These are phyloP conservation scores for Citrus australasica DNA, from an alignment of 345 rosid species.

Conservation along the genomic window DNA sequence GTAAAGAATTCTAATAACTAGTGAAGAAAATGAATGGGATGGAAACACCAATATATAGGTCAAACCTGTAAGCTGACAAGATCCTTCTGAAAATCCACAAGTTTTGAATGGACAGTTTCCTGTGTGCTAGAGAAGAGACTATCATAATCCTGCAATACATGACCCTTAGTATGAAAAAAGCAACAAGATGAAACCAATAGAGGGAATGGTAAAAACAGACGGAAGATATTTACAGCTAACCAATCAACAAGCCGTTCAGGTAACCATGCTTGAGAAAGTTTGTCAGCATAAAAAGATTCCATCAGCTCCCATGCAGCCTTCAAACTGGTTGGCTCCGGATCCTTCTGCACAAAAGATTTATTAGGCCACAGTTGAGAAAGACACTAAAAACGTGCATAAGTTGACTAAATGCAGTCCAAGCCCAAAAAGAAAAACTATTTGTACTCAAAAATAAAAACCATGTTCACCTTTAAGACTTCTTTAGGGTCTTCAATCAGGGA, in stretches of 20 bases:
- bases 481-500: constrained; percentile 60
- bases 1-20: not conserved
- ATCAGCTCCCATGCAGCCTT: constrained; percentile 98
- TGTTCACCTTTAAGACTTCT: constrained; percentile 52
- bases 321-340: constrained; percentile 55
- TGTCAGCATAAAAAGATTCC: constrained; percentile 84
- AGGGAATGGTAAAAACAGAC: not conserved
- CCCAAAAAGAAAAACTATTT: not conserved
- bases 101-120: constrained; percentile 66
- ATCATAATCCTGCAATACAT: constrained; percentile 67
- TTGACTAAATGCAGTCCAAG: not conserved
- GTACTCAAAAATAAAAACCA: not conserved
- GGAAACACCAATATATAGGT: not conserved
- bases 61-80: constrained; percentile 74
- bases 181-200: constrained; percentile 6
- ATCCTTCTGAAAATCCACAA: constrained; percentile 64
- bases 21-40: not conserved
- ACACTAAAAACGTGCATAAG: too few species aligned
- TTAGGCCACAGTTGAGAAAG: not conserved
- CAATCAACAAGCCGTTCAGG: constrained; percentile 88
- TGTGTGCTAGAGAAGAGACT: constrained; percentile 56
- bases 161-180: constrained; percentile 2
- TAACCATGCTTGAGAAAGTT: constrained; percentile 66
- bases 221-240: constrained; percentile 75
- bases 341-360: constrained; percentile 32